phyloP scores from a whole-genome alignment of 768 basidiomycete genomes.

The Calocybe gangraenosa region DNA sequence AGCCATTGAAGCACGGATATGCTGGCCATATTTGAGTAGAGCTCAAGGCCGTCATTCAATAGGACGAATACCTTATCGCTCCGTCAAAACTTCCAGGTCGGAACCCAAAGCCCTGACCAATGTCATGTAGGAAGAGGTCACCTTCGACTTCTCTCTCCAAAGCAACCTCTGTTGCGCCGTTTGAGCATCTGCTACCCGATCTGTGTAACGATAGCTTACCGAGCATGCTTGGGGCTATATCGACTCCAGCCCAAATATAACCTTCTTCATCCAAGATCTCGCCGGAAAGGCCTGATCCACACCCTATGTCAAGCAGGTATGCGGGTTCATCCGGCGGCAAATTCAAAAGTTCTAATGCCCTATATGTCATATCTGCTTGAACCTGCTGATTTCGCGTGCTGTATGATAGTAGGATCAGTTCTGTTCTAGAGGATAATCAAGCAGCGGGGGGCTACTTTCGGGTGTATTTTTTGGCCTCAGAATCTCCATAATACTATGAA shows the following conservation, averaged over 20 bases:
- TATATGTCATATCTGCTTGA: slow-evolving; percentile 96
- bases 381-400: slow-evolving; percentile 96
- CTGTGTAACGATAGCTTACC: slow-evolving; percentile 44
- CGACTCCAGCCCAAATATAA: slow-evolving; percentile 89
- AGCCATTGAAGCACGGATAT: slow-evolving; percentile 99
- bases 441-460: slow-evolving; percentile 63
- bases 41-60: not conserved
- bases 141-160: slow-evolving; percentile 94
- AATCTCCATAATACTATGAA: slow-evolving; percentile 90
- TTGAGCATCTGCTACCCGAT: not conserved
- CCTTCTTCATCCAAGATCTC: slow-evolving; percentile 96
- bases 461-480: slow-evolving; percentile 95
- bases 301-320: slow-evolving; percentile 92
- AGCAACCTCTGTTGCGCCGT: slow-evolving; percentile 72
- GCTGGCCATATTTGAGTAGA: slow-evolving; percentile 35
- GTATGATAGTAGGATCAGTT: slow-evolving; percentile 16
- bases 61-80: slow-evolving; percentile 78
- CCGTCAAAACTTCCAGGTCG: slow-evolving; percentile 97
- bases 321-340: slow-evolving; percentile 77
- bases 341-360: slow-evolving; percentile 88
- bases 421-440: slow-evolving; percentile 3
- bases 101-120: slow-evolving; percentile 97
- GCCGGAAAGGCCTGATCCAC: slow-evolving; percentile 94
- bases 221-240: slow-evolving; percentile 96
- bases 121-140: slow-evolving; percentile 94